Evolutionary conservation across 2,329 filamentous ascomycete species (phyloP), one percentile per base, ranked within the genome.

Genomic region (Penicillium fuscoglaucum): DNA sequence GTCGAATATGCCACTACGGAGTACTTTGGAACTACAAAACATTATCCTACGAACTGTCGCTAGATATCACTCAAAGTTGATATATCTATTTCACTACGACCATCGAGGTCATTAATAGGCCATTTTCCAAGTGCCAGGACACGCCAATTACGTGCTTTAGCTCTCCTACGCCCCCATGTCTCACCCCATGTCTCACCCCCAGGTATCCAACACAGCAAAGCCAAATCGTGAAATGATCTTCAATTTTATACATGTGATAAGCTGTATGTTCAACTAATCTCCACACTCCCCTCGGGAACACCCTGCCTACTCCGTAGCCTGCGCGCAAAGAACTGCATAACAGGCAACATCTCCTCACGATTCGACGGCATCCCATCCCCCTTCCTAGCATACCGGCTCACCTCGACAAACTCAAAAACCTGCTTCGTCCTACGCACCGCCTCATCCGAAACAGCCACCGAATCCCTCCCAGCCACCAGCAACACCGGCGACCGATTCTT

Each of bases 321-420:
- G 37, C 76, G 68, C 24, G 76, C 77, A 65, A 80, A 83, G 72
- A 87, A 97, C 69, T 89, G 85, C 91, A 97, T 97, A 60, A 97
- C 83, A 0, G 93, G 92, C 68, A 93, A 71, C 83, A 96, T 93
- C 80, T 98, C 93, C 12, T 96, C 91, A 53, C 89, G 82, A 71
- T 83, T 88, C 46, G 81, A 79, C n/a, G 92, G 91, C 93, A 97
- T 96, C 1, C 83, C 83, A 73, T 96, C 91, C 6, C 88, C 90
- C 3, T 73, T 75, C 70, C 87, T 85, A 68, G 82, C 84, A 86
- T 90, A 95, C 68, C 84, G 84, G 56, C 86, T 86, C 62, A 87
- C 81, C 72, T 86, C 82, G 24, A 91, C 86, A 67, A 86, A 81
- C 62, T 81, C 78, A 74, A 93, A 95, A 55, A 84, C 82, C 43